These are phyloP conservation scores for Bruguiera sexangula DNA, from an alignment of 345 rosid genomes.

Conservation along the genomic window DNA sequence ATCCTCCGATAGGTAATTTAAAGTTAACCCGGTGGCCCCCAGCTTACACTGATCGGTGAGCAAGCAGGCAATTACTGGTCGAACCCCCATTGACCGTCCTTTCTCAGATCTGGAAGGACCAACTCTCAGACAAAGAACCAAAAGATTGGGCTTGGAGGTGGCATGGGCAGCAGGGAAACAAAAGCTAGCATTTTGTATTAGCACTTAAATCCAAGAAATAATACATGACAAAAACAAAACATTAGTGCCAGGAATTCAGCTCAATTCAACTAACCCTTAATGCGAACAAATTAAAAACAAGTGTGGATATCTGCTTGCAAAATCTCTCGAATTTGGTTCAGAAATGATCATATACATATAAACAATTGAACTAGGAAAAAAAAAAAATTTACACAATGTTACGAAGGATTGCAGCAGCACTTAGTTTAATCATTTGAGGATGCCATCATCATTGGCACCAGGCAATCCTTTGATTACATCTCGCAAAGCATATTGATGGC, in stretches of 20 bases:
- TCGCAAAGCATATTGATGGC: conserved; percentile 77
- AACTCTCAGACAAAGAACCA: not conserved
- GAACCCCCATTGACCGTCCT: not conserved
- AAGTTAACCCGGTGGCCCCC: not conserved
- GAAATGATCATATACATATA: not conserved
- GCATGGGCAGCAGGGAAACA: too few species aligned
- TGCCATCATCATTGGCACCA: conserved; percentile 34
- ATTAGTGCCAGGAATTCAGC: too few species aligned
- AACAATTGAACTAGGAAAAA: not conserved
- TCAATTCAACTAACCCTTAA: too few species aligned
- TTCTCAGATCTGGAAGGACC: not conserved
- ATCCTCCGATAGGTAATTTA: not conserved
- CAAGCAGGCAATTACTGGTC: not conserved
- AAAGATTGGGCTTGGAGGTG: not conserved
- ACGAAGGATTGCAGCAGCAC: not conserved
- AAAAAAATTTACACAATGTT: not conserved
- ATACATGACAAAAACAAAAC: too few species aligned
- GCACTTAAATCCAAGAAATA: too few species aligned
- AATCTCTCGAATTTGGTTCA: not conserved
- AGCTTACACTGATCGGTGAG: not conserved
- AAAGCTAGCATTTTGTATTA: too few species aligned
- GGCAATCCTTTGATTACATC: conserved; percentile 87
- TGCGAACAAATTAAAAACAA: too few species aligned
- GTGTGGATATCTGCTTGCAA: not conserved
- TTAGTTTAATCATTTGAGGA: conserved; percentile 29